Conservation (phyloP, 495 filamentous ascomycete species). For the Penicillium canariense region DNA sequence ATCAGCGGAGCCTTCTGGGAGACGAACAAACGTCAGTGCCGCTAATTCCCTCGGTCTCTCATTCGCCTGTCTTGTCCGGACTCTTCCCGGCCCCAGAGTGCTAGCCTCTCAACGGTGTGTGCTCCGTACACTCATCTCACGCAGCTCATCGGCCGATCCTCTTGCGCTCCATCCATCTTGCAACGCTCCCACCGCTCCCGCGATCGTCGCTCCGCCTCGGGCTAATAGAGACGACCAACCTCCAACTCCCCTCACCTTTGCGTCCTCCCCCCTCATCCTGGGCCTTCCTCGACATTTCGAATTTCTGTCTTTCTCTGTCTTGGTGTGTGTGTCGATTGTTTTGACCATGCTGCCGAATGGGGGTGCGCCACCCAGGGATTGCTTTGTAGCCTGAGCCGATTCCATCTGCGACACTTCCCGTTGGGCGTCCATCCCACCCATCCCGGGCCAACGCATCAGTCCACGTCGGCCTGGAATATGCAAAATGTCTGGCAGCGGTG, state of each 20-base stretch:
- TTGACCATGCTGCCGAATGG: constrained; percentile 43
- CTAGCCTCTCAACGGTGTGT: not conserved
- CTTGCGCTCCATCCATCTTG: constrained; percentile 4
- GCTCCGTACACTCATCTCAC: constrained; percentile 6
- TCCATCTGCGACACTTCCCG: constrained; percentile 35
- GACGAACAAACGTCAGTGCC: constrained; percentile 24
- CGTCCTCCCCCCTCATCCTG: not conserved
- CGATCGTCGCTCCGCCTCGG: not conserved
- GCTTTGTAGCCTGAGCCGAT: constrained; percentile 43
- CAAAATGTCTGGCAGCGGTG: constrained; percentile 49
- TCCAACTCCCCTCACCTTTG: not conserved
- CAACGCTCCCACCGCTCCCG: constrained; percentile 6
- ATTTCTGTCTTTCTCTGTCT: too few relatives aligned
- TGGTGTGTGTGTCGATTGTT: constrained; percentile 11
- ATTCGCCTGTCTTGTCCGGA: constrained; percentile 22
- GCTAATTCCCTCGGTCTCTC: constrained; percentile 10
- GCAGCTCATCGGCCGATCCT: constrained; percentile 16
- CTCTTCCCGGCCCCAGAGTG: constrained; percentile 1
- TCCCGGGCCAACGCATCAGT: constrained; percentile 48
- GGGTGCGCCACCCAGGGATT: constrained; percentile 42
- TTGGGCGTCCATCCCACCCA: constrained; percentile 41
- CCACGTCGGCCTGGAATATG: constrained; percentile 40
- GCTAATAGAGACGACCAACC: not conserved
- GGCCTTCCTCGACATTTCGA: not conserved
- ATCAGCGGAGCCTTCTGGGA: constrained; percentile 15